Conservation (phyloP, 352 stramenopile species). For the Phytophthora ohioensis region DNA sequence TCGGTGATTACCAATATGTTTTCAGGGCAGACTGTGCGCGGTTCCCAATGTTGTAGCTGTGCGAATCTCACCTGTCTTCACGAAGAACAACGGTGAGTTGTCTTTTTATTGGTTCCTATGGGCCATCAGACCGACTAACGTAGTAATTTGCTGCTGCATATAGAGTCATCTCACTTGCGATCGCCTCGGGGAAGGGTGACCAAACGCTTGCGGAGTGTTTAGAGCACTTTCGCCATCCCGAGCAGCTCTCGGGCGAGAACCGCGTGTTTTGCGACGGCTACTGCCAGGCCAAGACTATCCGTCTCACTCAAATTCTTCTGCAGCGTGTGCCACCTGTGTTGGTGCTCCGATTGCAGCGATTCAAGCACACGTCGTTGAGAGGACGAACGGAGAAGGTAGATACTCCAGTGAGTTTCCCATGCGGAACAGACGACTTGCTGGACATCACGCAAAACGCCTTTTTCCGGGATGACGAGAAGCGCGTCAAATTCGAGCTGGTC, state of each 20-base stretch:
- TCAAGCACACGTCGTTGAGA: conserved; percentile 54
- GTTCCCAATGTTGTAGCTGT: conserved; percentile 81
- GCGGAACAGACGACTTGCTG: conserved; percentile 45
- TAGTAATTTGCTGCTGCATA: conserved; percentile 7
- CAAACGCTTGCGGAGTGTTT: conserved; percentile 69
- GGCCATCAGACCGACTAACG: not conserved
- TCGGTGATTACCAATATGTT: conserved; percentile 82
- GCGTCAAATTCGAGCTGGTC: conserved; percentile 61
- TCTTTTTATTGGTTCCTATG: not conserved
- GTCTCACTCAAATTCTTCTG: conserved; percentile 76
- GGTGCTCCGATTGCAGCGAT: conserved; percentile 77
- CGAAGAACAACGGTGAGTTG: conserved; percentile 55
- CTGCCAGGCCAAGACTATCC: conserved; percentile 74
- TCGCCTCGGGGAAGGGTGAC: conserved; percentile 45
- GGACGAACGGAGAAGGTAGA: conserved; percentile 59
- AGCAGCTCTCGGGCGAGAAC: conserved; percentile 72
- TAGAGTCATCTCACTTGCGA: conserved; percentile 71
- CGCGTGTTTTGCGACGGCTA: conserved; percentile 75
- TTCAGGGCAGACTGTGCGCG: conserved; percentile 77
- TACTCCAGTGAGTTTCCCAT: conserved; percentile 69
- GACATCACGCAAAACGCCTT: conserved; percentile 79
- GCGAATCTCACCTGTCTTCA: conserved; percentile 75
- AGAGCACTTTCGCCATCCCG: conserved; percentile 56
- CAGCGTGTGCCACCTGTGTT: conserved; percentile 63
- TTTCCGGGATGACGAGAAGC: conserved; percentile 52